These are phyloP conservation scores for Rutidosis leptorrhynchoides DNA, from an alignment of 129 eudicot species.

Conservation along the genomic window DNA sequence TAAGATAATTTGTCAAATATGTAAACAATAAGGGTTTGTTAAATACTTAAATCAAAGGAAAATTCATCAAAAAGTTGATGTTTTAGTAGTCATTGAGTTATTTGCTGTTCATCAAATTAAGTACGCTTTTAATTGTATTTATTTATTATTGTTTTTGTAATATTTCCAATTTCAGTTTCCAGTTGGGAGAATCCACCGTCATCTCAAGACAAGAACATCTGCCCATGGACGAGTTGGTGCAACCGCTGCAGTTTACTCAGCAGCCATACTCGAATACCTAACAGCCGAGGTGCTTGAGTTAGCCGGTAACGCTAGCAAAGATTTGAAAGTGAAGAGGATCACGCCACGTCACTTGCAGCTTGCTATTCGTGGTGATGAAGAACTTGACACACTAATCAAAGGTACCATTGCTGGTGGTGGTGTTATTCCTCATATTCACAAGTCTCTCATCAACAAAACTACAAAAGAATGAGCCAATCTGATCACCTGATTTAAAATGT, in stretches of 20 bases:
- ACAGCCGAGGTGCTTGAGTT: constrained; percentile 11
- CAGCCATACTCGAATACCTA: constrained; percentile 10
- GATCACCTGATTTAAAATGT: neutral
- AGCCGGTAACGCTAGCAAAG: constrained; percentile 15
- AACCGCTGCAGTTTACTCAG: constrained; percentile 8
- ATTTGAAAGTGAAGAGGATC: constrained; percentile 13
- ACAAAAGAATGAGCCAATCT: constrained; percentile 3
- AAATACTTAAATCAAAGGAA: too few relatives aligned
- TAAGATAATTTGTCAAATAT: neutral
- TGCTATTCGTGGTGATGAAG: constrained; percentile 16
- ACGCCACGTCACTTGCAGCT: constrained; percentile 16
- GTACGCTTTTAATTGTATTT: neutral
- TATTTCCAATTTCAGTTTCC: constrained; percentile 12
- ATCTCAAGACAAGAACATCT: constrained; percentile 17
- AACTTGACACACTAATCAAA: constrained; percentile 14
- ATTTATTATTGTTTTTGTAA: too few relatives aligned
- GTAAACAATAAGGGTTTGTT: neutral
- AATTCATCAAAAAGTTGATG: too few relatives aligned
- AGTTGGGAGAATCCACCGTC: constrained; percentile 20
- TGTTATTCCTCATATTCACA: constrained; percentile 21
- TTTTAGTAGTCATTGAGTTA: too few relatives aligned
- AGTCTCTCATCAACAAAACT: constrained; percentile 16
- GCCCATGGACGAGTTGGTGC: constrained; percentile 18
- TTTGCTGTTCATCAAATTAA: neutral
- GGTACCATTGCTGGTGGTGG: constrained; percentile 23